Percentiles rank a stretch among this genome's conserved stretches.
Conservation (phyloP, 345 rosid species). For the Raphanus raphanistrum region DNA sequence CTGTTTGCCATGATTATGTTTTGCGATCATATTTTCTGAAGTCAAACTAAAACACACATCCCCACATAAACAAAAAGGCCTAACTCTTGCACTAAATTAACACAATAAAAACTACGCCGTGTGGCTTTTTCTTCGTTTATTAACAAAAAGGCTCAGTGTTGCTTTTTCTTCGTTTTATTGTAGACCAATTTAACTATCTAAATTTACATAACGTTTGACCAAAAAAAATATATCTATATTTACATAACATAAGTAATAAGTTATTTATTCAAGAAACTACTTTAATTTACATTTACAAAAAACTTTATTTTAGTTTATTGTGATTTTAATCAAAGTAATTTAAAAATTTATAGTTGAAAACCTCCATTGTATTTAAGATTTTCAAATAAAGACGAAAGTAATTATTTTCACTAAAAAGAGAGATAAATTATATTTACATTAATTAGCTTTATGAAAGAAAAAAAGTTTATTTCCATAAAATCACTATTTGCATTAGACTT, state of each 20-base stretch:
- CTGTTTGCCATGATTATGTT: constrained; percentile 36
- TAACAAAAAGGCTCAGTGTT: background rate
- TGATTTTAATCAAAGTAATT: background rate
- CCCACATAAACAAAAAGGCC: constrained; percentile 8
- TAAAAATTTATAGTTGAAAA: background rate
- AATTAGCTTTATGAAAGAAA: background rate
- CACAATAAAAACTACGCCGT: background rate
- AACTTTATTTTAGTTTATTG: background rate
- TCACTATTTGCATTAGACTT: background rate
- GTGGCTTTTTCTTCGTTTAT: background rate
- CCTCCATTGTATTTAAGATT: background rate
- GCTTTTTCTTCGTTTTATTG: background rate
- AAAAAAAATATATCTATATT: too few relatives aligned
- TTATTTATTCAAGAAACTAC: background rate
- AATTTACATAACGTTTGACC: background rate
- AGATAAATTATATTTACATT: background rate
- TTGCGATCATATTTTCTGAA: constrained; percentile 16
- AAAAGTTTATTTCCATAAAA: background rate
- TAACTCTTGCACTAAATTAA: background rate
- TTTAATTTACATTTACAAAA: background rate
- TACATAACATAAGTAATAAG: too few relatives aligned
- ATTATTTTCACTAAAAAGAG: background rate
- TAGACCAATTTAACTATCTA: background rate
- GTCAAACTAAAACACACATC: constrained; percentile 24
- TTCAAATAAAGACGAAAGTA: background rate